Conservation (phyloP, 106 monocot genomes). For the Iris macrosiphon region DNA sequence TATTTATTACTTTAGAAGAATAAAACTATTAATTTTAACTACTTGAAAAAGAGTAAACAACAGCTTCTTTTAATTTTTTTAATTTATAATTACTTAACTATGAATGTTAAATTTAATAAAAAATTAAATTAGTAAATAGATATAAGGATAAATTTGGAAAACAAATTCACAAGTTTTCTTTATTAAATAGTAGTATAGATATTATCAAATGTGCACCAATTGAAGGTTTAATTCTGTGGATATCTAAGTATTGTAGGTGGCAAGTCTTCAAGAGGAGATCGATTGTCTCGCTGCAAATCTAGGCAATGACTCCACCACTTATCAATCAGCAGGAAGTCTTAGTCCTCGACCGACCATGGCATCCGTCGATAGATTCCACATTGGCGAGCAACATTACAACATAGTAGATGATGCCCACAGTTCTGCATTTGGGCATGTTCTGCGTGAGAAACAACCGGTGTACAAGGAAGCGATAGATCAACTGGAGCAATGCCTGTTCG, state of each 20-base stretch:
- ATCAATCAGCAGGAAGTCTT: background rate
- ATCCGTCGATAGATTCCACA: background rate
- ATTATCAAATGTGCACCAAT: too few relatives aligned
- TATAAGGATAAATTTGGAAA: background rate
- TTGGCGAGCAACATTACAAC: background rate
- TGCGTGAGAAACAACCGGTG: background rate
- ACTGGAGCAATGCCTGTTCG: constrained; percentile 2
- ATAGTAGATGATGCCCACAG: background rate
- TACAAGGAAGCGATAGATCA: background rate
- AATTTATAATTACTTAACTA: too few relatives aligned
- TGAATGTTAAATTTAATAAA: too few relatives aligned
- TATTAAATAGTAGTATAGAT: too few relatives aligned
- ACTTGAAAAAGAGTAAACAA: too few relatives aligned
- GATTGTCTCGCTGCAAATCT: background rate
- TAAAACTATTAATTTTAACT: too few relatives aligned
- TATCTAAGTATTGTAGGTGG: background rate
- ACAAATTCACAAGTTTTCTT: background rate
- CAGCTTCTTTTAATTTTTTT: too few relatives aligned
- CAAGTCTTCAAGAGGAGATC: constrained; percentile 6
- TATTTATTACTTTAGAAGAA: too few relatives aligned
- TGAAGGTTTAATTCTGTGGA: too few relatives aligned
- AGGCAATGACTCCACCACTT: background rate
- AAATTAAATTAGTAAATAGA: too few relatives aligned
- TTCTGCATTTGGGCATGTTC: background rate
- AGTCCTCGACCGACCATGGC: too few relatives aligned